Evolutionary conservation across 768 basidiomycete species (phyloP).

Genomic region (Boletus reticuloceps): DNA sequence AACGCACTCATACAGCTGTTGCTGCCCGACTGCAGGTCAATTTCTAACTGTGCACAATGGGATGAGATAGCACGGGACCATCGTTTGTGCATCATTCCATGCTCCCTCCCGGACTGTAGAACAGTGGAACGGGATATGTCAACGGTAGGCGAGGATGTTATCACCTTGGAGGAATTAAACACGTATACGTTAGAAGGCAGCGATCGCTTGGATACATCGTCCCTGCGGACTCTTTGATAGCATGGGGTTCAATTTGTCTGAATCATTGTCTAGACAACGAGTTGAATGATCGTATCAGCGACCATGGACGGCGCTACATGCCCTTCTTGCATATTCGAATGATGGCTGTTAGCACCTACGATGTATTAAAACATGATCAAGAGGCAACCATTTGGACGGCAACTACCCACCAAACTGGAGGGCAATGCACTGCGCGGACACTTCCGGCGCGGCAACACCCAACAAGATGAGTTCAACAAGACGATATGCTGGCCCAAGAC

Average conservation of each 20-base stretch:
- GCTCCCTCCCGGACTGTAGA: no score
- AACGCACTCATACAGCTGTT: no score
- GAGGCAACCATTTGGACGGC: not conserved
- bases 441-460: not conserved
- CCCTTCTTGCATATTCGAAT: not conserved
- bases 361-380: not conserved
- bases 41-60: no score
- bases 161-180: not conserved
- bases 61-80: not conserved
- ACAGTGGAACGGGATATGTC: not conserved
- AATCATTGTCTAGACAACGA: conserved; percentile 2
- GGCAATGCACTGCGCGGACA: no score
- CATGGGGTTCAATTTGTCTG: not conserved
- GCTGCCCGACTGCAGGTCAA: no score
- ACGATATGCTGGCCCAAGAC: conserved; percentile 47
- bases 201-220: not conserved
- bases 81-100: not conserved
- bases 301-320: conserved; percentile 12
- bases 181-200: not conserved
- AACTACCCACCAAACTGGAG: not conserved
- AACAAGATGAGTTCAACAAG: conserved; percentile 40
- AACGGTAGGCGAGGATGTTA: not conserved
- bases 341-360: not conserved
- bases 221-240: not conserved
- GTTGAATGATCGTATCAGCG: conserved; percentile 10